These are phyloP conservation scores for Colletotrichum tabaci DNA, from an alignment of 2,329 filamentous ascomycete species.

Conservation along the genomic window DNA sequence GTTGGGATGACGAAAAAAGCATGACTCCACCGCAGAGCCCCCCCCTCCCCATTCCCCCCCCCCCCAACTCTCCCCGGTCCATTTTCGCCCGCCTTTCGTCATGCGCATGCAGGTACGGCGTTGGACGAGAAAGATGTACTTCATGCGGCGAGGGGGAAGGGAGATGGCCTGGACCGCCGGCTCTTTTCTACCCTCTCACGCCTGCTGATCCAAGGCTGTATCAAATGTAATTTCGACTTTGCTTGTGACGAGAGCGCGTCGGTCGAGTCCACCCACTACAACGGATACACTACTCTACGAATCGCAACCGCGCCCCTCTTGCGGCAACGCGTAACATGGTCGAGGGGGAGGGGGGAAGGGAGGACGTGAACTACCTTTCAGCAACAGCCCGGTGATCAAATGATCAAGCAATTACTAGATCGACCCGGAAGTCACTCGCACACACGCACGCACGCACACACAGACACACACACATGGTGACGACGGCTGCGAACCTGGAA, in stretches of 20 bases:
- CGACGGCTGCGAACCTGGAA: background rate
- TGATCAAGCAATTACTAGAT: background rate
- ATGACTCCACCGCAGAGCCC: constrained; percentile 20
- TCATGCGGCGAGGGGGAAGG: constrained; percentile 22
- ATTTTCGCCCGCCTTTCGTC: constrained; percentile 12
- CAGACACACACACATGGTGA: background rate
- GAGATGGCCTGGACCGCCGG: constrained; percentile 32
- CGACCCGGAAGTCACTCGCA: background rate
- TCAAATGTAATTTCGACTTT: background rate
- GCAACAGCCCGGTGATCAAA: background rate
- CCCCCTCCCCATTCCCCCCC: too few species aligned
- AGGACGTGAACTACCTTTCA: too few species aligned
- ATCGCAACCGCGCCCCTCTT: background rate
- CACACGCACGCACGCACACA: too few species aligned
- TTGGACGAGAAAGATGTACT: constrained; percentile 37
- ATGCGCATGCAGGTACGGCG: constrained; percentile 38
- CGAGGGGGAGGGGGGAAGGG: too few species aligned
- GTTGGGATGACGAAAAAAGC: constrained; percentile 26
- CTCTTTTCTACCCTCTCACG: constrained; percentile 24
- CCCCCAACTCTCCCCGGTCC: background rate
- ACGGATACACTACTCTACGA: background rate
- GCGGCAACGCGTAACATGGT: background rate
- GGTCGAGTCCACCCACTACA: too few species aligned
- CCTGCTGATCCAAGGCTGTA: constrained; percentile 5
- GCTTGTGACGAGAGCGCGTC: background rate